phyloP scores from a whole-genome alignment of 805 yeast genomes.

The Lachancea waltii region DNA sequence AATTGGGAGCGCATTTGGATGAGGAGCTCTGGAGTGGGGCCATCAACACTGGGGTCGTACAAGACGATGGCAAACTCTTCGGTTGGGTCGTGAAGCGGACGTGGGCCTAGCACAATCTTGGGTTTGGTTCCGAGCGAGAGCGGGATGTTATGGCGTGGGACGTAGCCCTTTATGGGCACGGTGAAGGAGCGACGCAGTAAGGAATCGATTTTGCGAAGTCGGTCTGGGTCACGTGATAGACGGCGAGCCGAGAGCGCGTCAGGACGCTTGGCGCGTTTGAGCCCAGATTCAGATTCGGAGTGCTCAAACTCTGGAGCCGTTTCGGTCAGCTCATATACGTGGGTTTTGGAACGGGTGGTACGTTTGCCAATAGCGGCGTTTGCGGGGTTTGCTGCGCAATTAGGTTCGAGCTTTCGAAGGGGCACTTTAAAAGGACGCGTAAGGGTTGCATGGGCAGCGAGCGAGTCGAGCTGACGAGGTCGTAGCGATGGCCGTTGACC shows the following conservation, averaged over 20 bases:
- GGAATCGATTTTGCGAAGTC: constrained; percentile 33
- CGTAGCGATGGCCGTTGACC: constrained; percentile 63
- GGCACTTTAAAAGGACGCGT: constrained; percentile 68
- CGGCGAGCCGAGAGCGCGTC: constrained; percentile 61
- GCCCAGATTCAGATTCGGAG: constrained; percentile 8
- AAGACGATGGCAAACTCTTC: constrained; percentile 90
- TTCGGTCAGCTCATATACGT: constrained; percentile 43
- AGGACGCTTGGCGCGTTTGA: constrained; percentile 31
- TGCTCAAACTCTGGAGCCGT: constrained; percentile 3
- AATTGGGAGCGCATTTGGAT: constrained; percentile 39
- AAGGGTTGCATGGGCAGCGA: constrained; percentile 47
- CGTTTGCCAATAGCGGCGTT: constrained; percentile 11
- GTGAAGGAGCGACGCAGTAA: constrained; percentile 45
- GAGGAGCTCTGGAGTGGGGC: constrained; percentile 24
- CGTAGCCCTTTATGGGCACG: constrained; percentile 49
- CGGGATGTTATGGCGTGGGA: constrained; percentile 44
- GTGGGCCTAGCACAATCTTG: constrained; percentile 64
- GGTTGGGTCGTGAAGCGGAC: constrained; percentile 91
- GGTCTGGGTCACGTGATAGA: constrained; percentile 35
- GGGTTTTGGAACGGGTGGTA: constrained; percentile 21
- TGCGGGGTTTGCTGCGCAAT: too few species aligned
- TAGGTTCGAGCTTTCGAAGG: constrained; percentile 29
- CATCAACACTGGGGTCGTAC: constrained; percentile 91
- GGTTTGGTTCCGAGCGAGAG: constrained; percentile 82
- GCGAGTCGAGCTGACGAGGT: constrained; percentile 47